Conservation (phyloP, 768 basidiomycete genomes). For the Lactarius hengduanensis region DNA sequence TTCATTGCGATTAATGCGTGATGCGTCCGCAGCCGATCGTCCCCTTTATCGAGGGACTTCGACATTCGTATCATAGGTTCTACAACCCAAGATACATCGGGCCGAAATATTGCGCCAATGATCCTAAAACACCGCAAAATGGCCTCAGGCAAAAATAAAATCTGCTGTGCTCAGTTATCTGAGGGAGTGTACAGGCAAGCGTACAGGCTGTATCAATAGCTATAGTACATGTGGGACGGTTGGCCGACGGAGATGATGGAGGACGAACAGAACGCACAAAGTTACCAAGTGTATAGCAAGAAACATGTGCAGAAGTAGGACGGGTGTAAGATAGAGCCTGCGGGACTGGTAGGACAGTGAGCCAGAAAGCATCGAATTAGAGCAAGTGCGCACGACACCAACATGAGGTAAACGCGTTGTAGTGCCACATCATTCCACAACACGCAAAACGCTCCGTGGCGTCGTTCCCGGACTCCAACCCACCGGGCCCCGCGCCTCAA, state of each 20-base stretch:
- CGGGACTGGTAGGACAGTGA: neutral
- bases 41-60: neutral
- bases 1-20: neutral
- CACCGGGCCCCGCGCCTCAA: constrained; percentile 4
- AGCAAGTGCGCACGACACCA: neutral
- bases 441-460: constrained; percentile 12
- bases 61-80: neutral
- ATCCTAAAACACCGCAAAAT: constrained; percentile 2
- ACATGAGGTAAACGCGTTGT: constrained; percentile 40
- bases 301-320: neutral
- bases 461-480: constrained; percentile 4
- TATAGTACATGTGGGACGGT: neutral
- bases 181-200: neutral
- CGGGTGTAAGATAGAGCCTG: neutral
- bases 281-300: neutral
- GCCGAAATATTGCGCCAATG: neutral
- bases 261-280: neutral
- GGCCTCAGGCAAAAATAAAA: neutral
- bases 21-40: neutral
- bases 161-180: neutral
- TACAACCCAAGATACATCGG: neutral
- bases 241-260: neutral
- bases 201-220: neutral
- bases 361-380: neutral
- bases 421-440: constrained; percentile 43